phyloP scores from a whole-genome alignment of 2,329 filamentous ascomycete species.

The Huntiella moniliformis region DNA sequence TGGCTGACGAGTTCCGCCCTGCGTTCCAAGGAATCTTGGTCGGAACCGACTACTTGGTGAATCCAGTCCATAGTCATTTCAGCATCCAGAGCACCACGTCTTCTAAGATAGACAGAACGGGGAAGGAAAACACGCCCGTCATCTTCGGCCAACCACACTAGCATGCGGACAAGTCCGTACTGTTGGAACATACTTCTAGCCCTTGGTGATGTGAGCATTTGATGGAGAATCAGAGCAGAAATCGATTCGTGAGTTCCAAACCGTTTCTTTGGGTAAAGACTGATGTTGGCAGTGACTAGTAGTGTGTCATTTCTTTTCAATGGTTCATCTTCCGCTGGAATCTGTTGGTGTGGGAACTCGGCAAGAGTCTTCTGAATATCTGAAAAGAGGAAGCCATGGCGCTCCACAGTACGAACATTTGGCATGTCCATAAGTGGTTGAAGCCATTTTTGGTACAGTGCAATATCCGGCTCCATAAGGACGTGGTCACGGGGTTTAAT shows the following conservation, averaged over 20 bases:
- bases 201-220: slow-evolving; percentile 41
- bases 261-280: slow-evolving; percentile 29
- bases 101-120: slow-evolving; percentile 33
- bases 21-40: slow-evolving; percentile 15
- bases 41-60: slow-evolving; percentile 34
- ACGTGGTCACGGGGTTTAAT: slow-evolving; percentile 68
- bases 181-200: slow-evolving; percentile 44
- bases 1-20: slow-evolving; percentile 13
- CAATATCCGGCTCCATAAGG: slow-evolving; percentile 53
- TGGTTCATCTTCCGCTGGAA: slow-evolving; percentile 21
- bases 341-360: slow-evolving; percentile 35
- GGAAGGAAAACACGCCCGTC: slow-evolving; percentile 45
- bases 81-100: slow-evolving; percentile 36
- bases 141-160: slow-evolving; percentile 49
- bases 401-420: slow-evolving; percentile 31
- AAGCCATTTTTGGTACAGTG: slow-evolving; percentile 42
- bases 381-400: slow-evolving; percentile 39
- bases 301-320: slow-evolving; percentile 49
- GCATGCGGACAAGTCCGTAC: slow-evolving; percentile 62
- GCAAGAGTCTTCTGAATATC: slow-evolving; percentile 36
- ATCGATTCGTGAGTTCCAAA: slow-evolving; percentile 37
- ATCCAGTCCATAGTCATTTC: slow-evolving; percentile 43
- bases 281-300: slow-evolving; percentile 52
- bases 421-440: slow-evolving; percentile 32
- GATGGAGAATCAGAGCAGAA: slow-evolving; percentile 37